Conservation (phyloP, 208 protist genomes). For the Novymonas esmeraldas region DNA sequence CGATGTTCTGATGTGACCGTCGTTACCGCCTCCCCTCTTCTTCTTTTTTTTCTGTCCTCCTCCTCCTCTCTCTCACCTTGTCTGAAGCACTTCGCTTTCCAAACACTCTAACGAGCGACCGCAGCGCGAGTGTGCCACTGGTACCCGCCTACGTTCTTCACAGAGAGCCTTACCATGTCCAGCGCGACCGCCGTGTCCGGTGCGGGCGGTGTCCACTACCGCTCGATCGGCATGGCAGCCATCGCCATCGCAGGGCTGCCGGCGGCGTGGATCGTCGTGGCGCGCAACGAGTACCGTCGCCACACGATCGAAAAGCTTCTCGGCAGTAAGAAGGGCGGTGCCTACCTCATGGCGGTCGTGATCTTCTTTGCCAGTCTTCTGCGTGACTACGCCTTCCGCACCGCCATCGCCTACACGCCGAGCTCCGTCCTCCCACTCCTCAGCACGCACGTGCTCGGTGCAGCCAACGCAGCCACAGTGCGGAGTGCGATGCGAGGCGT, state of each 20-base stretch:
- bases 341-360: conserved; percentile 83
- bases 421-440: conserved; percentile 34
- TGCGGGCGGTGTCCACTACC: conserved; percentile 27
- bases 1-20: too few species aligned
- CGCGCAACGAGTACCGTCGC: conserved; percentile 85
- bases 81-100: neutral
- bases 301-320: conserved; percentile 71
- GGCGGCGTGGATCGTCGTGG: conserved; percentile 90
- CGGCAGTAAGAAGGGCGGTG: conserved; percentile 52
- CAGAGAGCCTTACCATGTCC: neutral
- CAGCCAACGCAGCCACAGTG: neutral
- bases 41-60: neutral
- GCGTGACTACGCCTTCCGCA: conserved; percentile 77
- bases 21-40: too few species aligned
- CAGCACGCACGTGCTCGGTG: conserved; percentile 1
- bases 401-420: conserved; percentile 55
- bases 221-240: conserved; percentile 45
- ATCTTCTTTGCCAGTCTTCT: conserved; percentile 79
- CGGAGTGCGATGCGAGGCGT: conserved; percentile 17
- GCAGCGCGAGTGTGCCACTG: too few species aligned
- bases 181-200: neutral
- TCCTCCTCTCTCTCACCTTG: neutral
- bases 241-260: conserved; percentile 71
- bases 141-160: too few species aligned
- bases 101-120: neutral